Evolutionary conservation across 2,329 filamentous ascomycete genomes (phyloP).

Genomic region (Rutstroemia sp.): DNA sequence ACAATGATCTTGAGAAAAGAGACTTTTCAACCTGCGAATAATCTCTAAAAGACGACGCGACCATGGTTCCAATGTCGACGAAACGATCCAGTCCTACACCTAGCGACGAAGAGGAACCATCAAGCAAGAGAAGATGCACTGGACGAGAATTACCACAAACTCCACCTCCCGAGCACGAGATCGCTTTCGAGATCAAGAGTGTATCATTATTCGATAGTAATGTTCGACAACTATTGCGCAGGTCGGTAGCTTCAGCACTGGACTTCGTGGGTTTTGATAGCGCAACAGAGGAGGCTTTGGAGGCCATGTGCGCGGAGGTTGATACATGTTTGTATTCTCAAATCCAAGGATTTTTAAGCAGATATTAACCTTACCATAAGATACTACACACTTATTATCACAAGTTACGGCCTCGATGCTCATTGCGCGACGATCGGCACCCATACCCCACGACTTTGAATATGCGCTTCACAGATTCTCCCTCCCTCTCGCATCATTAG

Average conservation of each 20-base stretch:
- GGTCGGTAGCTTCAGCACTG: conserved; percentile 48
- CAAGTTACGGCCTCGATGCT: conserved; percentile 26
- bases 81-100: conserved; percentile 22
- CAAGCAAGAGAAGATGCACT: conserved; percentile 22
- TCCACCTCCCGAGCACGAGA: conserved; percentile 20
- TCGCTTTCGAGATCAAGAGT: not conserved
- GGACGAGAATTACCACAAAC: conserved; percentile 18
- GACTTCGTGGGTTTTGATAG: conserved; percentile 51
- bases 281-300: conserved; percentile 48
- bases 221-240: conserved; percentile 35
- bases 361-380: conserved; percentile 18
- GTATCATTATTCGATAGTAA: conserved; percentile 25
- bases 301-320: conserved; percentile 47
- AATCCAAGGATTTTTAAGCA: not conserved
- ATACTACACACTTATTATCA: conserved; percentile 26
- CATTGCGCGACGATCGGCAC: conserved; percentile 38
- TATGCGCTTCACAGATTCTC: conserved; percentile 44
- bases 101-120: conserved; percentile 24
- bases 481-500: conserved; percentile 42
- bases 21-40: not conserved
- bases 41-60: not conserved
- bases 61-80: conserved; percentile 15
- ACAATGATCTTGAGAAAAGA: not conserved
- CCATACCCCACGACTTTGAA: conserved; percentile 51
- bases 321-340: conserved; percentile 45